phyloP scores from a whole-genome alignment of 768 basidiomycete genomes.

The Leccinum aurantiacum region DNA sequence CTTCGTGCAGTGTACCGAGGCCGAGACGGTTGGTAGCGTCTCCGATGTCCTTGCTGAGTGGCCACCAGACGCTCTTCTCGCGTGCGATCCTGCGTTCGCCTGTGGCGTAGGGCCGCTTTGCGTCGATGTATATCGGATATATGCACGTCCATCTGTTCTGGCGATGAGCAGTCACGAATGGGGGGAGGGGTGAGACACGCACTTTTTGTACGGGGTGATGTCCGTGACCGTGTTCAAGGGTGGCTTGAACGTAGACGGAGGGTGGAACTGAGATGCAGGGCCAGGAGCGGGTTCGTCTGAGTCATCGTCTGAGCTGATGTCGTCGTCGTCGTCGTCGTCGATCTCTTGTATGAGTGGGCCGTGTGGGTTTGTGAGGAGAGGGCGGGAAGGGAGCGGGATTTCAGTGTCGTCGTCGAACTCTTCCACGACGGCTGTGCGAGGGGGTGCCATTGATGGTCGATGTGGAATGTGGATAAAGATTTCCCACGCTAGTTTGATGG shows the following conservation, averaged over 20 bases:
- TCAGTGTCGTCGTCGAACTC: slow-evolving; percentile 97
- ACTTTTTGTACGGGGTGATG: slow-evolving; percentile 85
- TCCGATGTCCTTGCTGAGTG: slow-evolving; percentile 89
- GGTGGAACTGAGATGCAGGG: slow-evolving; percentile 53
- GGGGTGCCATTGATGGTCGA: slow-evolving; percentile 61
- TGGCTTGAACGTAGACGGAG: slow-evolving; percentile 22
- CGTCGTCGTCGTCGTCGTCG: slow-evolving; percentile 55
- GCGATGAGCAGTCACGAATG: slow-evolving; percentile 7
- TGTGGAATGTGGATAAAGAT: slow-evolving; percentile 1
- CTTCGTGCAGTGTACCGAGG: slow-evolving; percentile 82
- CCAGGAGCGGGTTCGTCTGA: slow-evolving; percentile 41
- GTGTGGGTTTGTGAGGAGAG: slow-evolving; percentile 61
- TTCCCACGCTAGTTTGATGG: slow-evolving; percentile 30
- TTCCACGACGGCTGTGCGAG: slow-evolving; percentile 65
- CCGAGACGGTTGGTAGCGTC: slow-evolving; percentile 78
- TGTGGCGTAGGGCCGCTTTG: slow-evolving; percentile 82
- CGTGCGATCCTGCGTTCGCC: slow-evolving; percentile 83
- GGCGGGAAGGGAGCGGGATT: slow-evolving; percentile 70
- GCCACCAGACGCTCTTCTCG: slow-evolving; percentile 88
- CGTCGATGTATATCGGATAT: slow-evolving; percentile 97
- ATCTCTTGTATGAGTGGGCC: slow-evolving; percentile 84
- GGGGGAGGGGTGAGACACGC: slow-evolving; percentile 28
- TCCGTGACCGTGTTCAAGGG: slow-evolving; percentile 53
- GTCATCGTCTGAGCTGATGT: slow-evolving; percentile 36
- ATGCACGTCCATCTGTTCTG: slow-evolving; percentile 83